Evolutionary conservation across 768 basidiomycete species (phyloP).

Genomic region (Panaeolus cyanescens): DNA sequence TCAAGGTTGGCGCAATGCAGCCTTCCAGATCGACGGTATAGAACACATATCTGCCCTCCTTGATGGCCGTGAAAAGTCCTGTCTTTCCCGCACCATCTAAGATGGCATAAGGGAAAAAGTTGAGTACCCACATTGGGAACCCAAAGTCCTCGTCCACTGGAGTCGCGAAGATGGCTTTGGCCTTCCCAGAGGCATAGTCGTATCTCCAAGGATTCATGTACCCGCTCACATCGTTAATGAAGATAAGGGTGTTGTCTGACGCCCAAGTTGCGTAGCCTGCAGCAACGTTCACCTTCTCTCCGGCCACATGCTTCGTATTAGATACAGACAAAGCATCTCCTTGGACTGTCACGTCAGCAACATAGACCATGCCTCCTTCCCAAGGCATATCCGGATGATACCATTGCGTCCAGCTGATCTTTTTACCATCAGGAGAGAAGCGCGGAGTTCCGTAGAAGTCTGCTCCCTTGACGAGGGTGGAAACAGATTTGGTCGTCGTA

Average conservation of each 20-base stretch:
- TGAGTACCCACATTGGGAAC: constrained; percentile 56
- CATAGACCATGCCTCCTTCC: constrained; percentile 59
- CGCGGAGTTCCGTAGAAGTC: constrained; percentile 74
- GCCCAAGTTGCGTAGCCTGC: constrained; percentile 65
- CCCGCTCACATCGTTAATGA: constrained; percentile 65
- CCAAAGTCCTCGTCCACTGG: constrained; percentile 59
- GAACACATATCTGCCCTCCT: constrained; percentile 42
- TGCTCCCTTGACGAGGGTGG: constrained; percentile 51
- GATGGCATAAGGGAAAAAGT: constrained; percentile 47
- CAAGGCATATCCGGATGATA: constrained; percentile 61
- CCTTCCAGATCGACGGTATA: constrained; percentile 38
- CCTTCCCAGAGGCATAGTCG: constrained; percentile 31
- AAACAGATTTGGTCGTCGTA: constrained; percentile 41
- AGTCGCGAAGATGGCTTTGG: constrained; percentile 39
- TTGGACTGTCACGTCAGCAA: constrained; percentile 45
- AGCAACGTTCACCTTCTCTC: constrained; percentile 49
- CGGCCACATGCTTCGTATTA: constrained; percentile 49
- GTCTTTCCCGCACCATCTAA: constrained; percentile 34
- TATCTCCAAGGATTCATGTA: constrained; percentile 71
- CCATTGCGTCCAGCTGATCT: constrained; percentile 69
- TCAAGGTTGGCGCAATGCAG: constrained; percentile 26
- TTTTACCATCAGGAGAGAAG: constrained; percentile 61
- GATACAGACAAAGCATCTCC: constrained; percentile 29
- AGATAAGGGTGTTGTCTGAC: constrained; percentile 55
- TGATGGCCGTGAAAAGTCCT: constrained; percentile 39